Evolutionary conservation across 495 filamentous ascomycete species (phyloP).

Genomic region (Physcia stellaris): DNA sequence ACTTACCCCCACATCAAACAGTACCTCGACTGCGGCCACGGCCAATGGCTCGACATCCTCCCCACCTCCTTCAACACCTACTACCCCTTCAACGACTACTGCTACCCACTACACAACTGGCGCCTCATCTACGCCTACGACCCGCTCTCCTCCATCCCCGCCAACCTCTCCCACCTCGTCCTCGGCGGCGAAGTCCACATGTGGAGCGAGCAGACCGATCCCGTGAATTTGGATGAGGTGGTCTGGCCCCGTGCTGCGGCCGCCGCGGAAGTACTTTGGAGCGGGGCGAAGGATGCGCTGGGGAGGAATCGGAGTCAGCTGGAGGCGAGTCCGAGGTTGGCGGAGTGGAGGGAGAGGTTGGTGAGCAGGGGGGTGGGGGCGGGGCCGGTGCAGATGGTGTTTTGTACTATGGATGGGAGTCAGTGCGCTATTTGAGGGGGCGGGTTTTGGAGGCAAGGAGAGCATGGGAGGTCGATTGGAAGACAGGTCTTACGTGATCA

Average conservation of each 20-base stretch:
- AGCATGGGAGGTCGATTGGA: too few relatives aligned
- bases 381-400: conserved; percentile 15
- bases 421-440: too few relatives aligned
- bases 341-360: conserved; percentile 16
- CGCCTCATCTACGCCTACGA: conserved; percentile 65
- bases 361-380: conserved; percentile 9
- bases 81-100: conserved; percentile 61
- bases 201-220: conserved; percentile 68
- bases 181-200: conserved; percentile 65
- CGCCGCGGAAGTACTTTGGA: conserved; percentile 25
- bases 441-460: too few relatives aligned
- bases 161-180: conserved; percentile 44
- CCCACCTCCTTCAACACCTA: conserved; percentile 23
- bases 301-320: conserved; percentile 12
- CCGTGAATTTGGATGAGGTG: conserved; percentile 50
- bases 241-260: conserved; percentile 67
- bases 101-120: conserved; percentile 61
- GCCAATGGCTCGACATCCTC: conserved; percentile 59
- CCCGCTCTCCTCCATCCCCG: conserved; percentile 45
- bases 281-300: conserved; percentile 1
- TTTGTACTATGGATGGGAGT: conserved; percentile 8
- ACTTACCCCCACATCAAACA: too few relatives aligned
- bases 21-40: conserved; percentile 71
- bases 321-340: conserved; percentile 11
- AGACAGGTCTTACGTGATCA: too few relatives aligned